Evolutionary conservation across 2,329 filamentous ascomycete species (phyloP).

Genomic region (Knoxdaviesia capensis): DNA sequence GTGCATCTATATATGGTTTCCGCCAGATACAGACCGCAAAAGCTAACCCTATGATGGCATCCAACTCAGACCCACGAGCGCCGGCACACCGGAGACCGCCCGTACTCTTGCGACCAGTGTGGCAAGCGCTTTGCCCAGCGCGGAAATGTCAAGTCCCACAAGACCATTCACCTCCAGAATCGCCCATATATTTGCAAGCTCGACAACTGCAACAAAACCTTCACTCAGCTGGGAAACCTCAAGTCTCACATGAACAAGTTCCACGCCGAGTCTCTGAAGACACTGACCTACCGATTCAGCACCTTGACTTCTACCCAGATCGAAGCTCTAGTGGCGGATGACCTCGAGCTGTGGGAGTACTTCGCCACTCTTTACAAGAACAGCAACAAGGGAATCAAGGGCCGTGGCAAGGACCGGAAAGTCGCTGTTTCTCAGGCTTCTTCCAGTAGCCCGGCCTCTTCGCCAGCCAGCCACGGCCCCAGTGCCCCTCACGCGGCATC

Average conservation of each 20-base stretch:
- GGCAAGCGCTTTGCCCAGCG: conserved; percentile 69
- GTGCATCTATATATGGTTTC: conserved; percentile 6
- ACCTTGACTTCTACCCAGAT: conserved; percentile 37
- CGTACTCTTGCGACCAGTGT: conserved; percentile 62
- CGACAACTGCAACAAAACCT: conserved; percentile 69
- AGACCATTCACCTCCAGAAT: conserved; percentile 55
- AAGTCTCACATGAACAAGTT: conserved; percentile 97
- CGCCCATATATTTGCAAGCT: conserved; percentile 70
- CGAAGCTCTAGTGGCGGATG: conserved; percentile 35
- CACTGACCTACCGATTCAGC: conserved; percentile 52
- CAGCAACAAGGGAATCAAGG: conserved; percentile 96
- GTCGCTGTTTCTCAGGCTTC: conserved; percentile 19
- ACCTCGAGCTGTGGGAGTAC: conserved; percentile 67
- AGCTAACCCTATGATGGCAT: neutral
- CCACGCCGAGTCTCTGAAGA: conserved; percentile 52
- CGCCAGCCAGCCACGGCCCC: neutral
- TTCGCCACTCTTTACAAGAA: conserved; percentile 86
- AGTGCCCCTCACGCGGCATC: neutral
- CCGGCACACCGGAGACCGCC: conserved; percentile 71
- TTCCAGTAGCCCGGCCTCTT: no score
- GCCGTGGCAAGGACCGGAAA: conserved; percentile 67
- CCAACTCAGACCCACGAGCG: conserved; percentile 57
- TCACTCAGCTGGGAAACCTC: conserved; percentile 78
- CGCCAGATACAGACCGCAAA: neutral
- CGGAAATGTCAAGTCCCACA: conserved; percentile 69